phyloP scores from a whole-genome alignment of 495 filamentous ascomycete species.

The Rostrohypoxylon terebratum region DNA sequence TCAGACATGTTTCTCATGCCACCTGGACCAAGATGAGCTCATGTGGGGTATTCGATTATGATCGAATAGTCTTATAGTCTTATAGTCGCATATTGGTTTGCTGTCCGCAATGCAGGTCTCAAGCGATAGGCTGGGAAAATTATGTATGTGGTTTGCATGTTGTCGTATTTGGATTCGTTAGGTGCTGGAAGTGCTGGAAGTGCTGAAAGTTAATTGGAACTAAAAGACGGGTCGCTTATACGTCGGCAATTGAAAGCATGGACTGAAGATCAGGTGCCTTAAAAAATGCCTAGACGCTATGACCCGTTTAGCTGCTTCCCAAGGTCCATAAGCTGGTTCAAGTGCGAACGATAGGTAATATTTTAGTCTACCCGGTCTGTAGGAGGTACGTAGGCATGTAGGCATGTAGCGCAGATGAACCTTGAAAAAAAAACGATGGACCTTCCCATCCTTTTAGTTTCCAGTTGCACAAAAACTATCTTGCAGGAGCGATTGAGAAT shows the following conservation, averaged over 20 bases:
- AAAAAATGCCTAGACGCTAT: background rate
- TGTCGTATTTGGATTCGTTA: slow-evolving; percentile 17
- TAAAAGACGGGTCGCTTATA: slow-evolving; percentile 34
- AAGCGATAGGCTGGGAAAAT: slow-evolving; percentile 20
- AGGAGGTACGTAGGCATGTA: too few relatives aligned
- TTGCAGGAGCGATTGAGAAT: slow-evolving; percentile 10
- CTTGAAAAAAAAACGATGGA: slow-evolving; percentile 6
- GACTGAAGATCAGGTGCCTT: slow-evolving; percentile 16
- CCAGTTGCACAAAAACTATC: slow-evolving; percentile 21
- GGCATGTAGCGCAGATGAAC: slow-evolving; percentile 2
- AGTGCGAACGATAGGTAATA: slow-evolving; percentile 2
- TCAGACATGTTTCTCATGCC: background rate
- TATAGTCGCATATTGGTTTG: background rate
- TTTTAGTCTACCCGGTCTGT: background rate
- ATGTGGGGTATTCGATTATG: slow-evolving; percentile 11
- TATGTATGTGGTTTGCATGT: slow-evolving; percentile 22
- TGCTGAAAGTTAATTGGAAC: slow-evolving; percentile 24
- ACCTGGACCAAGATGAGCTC: background rate
- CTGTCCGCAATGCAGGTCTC: slow-evolving; percentile 8
- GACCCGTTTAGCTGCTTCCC: slow-evolving; percentile 13
- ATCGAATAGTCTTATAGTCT: background rate
- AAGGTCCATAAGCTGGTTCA: too few relatives aligned
- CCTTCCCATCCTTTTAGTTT: slow-evolving; percentile 10
- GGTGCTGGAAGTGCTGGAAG: background rate
- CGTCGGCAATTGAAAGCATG: slow-evolving; percentile 31